Conservation (phyloP, 345 rosid species). For the Gossypium sturtianum region DNA sequence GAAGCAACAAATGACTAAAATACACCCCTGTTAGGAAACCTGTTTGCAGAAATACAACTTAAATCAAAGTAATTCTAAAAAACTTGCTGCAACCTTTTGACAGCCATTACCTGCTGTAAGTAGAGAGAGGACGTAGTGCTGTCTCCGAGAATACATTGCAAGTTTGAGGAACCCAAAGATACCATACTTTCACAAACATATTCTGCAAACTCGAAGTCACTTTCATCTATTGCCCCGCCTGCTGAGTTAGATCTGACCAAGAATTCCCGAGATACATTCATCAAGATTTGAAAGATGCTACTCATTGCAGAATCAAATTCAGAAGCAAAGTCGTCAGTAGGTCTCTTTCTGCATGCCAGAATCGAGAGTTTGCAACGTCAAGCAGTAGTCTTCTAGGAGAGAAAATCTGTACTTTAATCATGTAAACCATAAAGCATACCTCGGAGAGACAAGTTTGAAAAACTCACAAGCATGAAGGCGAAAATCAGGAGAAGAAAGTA, state of each 20-base stretch:
- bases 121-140: conserved; percentile 40
- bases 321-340: conserved; percentile 56
- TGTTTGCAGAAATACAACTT: conserved; percentile 2
- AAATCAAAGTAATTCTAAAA: not conserved
- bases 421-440: conserved; percentile 35
- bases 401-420: conserved; percentile 1
- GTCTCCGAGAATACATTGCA: conserved; percentile 67
- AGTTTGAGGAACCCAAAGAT: conserved; percentile 73
- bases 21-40: not conserved
- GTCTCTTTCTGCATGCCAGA: conserved; percentile 67
- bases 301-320: conserved; percentile 79
- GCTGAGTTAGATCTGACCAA: conserved; percentile 49
- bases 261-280: conserved; percentile 69
- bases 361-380: conserved; percentile 14
- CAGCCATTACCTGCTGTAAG: conserved; percentile 64
- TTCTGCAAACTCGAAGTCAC: conserved; percentile 74
- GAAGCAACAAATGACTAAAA: not conserved
- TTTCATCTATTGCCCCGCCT: conserved; percentile 54
- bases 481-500: conserved; percentile 80
- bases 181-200: conserved; percentile 87
- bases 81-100: not conserved
- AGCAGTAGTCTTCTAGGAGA: not conserved
- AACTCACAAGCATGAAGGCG: conserved; percentile 95
- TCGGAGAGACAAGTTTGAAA: conserved; percentile 80
- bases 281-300: conserved; percentile 67